Conservation (phyloP, 2,329 filamentous ascomycete genomes). For the Stemphylium beticola region DNA sequence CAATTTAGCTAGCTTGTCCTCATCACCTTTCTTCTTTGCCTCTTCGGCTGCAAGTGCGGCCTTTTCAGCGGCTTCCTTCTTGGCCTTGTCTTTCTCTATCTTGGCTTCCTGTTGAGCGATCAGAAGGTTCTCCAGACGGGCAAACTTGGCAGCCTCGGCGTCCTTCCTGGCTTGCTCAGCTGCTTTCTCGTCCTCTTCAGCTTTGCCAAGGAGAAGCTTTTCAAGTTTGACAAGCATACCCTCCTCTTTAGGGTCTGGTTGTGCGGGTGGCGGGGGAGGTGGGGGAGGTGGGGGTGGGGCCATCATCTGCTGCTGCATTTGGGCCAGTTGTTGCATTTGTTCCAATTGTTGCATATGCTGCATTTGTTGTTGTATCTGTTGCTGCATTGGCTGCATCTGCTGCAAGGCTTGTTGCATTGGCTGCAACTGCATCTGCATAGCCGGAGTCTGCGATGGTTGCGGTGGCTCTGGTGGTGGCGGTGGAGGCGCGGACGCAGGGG, state of each 20-base stretch:
- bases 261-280: constrained; percentile 29
- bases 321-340: constrained; percentile 12
- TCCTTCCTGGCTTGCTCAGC: constrained; percentile 40
- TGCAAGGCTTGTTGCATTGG: constrained; percentile 6
- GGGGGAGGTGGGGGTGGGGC: constrained; percentile 15
- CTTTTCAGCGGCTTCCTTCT: constrained; percentile 42
- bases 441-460: constrained; percentile 18
- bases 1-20: constrained; percentile 42
- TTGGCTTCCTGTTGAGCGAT: constrained; percentile 46
- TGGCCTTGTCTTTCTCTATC: constrained; percentile 45
- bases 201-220: constrained; percentile 37
- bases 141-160: constrained; percentile 45
- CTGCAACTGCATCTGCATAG: constrained; percentile 12
- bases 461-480: constrained; percentile 24
- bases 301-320: constrained; percentile 10
- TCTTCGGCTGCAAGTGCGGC: constrained; percentile 36
- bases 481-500: constrained; percentile 7
- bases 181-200: constrained; percentile 36
- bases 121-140: constrained; percentile 45
- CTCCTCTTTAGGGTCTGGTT: constrained; percentile 36
- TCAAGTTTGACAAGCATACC: constrained; percentile 41
- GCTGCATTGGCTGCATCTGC: neutral
- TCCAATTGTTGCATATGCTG: constrained; percentile 14
- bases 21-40: constrained; percentile 46
- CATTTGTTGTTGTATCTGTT: neutral